Evolutionary conservation across 169 alveolate species (phyloP).

Genomic region (Haemoproteus tartakovskyi): DNA sequence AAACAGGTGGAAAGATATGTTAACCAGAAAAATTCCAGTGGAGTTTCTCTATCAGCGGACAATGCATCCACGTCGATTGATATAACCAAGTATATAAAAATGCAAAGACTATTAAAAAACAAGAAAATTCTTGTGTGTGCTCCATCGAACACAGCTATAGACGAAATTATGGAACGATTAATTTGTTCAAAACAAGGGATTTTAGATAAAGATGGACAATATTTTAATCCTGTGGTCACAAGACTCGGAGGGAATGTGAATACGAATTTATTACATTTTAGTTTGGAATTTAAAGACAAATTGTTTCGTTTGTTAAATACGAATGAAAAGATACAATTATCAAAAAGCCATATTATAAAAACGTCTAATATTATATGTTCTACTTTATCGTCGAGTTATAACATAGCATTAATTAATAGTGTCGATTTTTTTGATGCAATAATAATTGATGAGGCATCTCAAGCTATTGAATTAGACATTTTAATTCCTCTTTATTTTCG

Average conservation of each 20-base stretch:
- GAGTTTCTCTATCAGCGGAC: no score
- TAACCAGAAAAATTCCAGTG: no score
- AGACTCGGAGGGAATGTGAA: constrained; percentile 90
- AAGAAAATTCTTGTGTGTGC: constrained; percentile 93
- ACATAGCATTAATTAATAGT: constrained; percentile 76
- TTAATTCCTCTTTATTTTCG: constrained; percentile 82
- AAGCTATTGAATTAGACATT: constrained; percentile 85
- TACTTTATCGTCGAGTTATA: constrained; percentile 89
- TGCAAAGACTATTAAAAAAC: no score
- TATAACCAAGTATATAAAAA: no score
- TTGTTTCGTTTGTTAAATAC: constrained; percentile 65
- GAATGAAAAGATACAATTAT: constrained; percentile 8
- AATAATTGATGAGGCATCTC: constrained; percentile 97
- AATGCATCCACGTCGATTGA: no score
- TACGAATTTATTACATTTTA: constrained; percentile 83
- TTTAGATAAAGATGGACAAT: constrained; percentile 82
- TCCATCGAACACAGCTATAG: constrained; percentile 99
- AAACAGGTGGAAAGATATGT: constrained; percentile 2
- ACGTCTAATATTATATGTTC: constrained; percentile 87
- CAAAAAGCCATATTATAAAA: constrained; percentile 76
- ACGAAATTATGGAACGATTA: constrained; percentile 94
- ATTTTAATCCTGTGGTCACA: constrained; percentile 83
- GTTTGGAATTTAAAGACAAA: constrained; percentile 83
- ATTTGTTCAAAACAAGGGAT: constrained; percentile 78
- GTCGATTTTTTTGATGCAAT: constrained; percentile 89